Evolutionary conservation across 352 stramenopile genomes (phyloP), one percentile per base, ranked within the genome.

Genomic region (Vaucheria bursata): DNA sequence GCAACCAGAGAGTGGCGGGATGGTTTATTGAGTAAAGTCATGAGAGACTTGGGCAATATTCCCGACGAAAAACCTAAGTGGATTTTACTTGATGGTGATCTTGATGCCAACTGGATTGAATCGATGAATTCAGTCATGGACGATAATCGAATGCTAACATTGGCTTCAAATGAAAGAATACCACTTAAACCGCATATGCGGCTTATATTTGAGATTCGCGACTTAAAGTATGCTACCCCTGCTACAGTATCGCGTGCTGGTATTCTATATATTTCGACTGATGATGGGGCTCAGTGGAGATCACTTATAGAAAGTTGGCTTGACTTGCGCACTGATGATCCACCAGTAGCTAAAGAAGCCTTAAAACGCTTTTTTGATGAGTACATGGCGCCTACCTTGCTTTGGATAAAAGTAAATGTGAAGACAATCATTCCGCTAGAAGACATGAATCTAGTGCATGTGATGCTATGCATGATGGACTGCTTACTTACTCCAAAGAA

Each of bases 81-180:
- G 94, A 97, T 98, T 71, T 91, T 98, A 76, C 85, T 98, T 1
- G 94, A 98, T 74, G 94, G 94, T 64, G 94, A 98, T 85, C 80
- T 98, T 0, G 93, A 98, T 85, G 92, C 94, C n/a, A 97, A 97
- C 84, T 98, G 93, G 93, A 97, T 97, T 75, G 93, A 98, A 80
- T 95, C 89, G 0, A 97, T 97, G 93, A 97, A 97, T 85, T 96
- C 91, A 0, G 92, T 97, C 65, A 97, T 98, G 93, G 93, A 97
- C 79, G 93, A 97, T 74, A 97, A 97, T 79, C 88, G 91, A 37
- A 97, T 97, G 91, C 90, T 98, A 18, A 97, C 93, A 12, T 84
- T 98, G 5, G 93, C 93, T 1, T 97, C 92, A 0, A 98, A 97
- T 80, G 94, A 98, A 84, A 90, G 93, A 74, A 97, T 98, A 74